Conservation (phyloP, 495 filamentous ascomycete species). For the Neurospora sp. region DNA sequence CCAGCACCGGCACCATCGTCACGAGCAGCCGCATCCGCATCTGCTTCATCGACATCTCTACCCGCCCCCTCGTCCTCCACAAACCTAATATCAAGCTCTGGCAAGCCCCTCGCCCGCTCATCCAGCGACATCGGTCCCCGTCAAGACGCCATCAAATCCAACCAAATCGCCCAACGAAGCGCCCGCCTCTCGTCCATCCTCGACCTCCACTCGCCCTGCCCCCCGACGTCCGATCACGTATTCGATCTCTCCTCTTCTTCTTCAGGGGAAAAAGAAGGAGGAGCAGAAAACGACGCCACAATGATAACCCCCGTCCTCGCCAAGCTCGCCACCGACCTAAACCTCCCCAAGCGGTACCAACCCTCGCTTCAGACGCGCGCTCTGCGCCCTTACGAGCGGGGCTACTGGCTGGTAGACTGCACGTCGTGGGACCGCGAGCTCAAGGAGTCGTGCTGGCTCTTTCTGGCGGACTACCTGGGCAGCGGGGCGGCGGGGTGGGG, state of each 20-base stretch:
- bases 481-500: conserved; percentile 59
- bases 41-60: conserved; percentile 25
- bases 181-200: conserved; percentile 7
- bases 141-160: not conserved
- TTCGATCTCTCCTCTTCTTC: conserved; percentile 13
- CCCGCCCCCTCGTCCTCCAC: conserved; percentile 5
- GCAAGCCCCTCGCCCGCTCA: conserved; percentile 15
- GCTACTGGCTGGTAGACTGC: conserved; percentile 55
- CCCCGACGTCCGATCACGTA: conserved; percentile 9
- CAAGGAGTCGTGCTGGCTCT: conserved; percentile 48
- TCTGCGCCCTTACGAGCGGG: conserved; percentile 50
- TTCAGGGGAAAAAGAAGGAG: not conserved
- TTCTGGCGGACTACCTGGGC: conserved; percentile 47
- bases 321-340: conserved; percentile 42
- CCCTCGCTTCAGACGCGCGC: conserved; percentile 40
- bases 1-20: conserved; percentile 1
- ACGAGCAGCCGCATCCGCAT: conserved; percentile 26
- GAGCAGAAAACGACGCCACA: not conserved
- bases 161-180: not conserved
- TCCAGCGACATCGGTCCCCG: conserved; percentile 31
- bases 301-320: conserved; percentile 46
- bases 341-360: conserved; percentile 38
- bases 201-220: conserved; percentile 27
- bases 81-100: not conserved
- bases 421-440: conserved; percentile 30